phyloP scores from a whole-genome alignment of 495 filamentous ascomycete species.

The Lasiosphaeris hirsuta region DNA sequence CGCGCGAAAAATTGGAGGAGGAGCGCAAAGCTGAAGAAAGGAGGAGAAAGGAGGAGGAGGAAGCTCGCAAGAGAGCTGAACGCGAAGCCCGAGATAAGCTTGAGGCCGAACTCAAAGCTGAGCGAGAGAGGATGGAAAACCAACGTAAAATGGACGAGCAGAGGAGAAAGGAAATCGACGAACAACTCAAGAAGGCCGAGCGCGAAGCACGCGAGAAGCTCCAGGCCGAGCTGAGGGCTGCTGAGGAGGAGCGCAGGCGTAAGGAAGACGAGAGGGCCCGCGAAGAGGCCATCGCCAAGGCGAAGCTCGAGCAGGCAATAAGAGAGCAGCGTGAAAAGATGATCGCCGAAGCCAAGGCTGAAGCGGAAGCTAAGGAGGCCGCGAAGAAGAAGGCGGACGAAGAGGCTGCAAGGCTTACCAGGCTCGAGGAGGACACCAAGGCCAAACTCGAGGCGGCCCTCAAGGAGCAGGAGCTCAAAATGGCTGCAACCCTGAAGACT shows the following conservation, averaged over 20 bases:
- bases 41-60: slow-evolving; percentile 30
- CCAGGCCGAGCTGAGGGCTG: slow-evolving; percentile 31
- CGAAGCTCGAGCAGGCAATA: slow-evolving; percentile 50
- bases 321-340: slow-evolving; percentile 46
- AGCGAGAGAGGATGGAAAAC: slow-evolving; percentile 34
- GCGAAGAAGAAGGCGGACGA: slow-evolving; percentile 44
- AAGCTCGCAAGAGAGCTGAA: slow-evolving; percentile 37
- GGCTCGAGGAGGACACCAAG: slow-evolving; percentile 42
- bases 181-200: slow-evolving; percentile 37
- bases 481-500: slow-evolving; percentile 24
- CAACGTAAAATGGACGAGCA: slow-evolving; percentile 32
- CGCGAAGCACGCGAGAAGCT: slow-evolving; percentile 43
- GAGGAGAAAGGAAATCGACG: slow-evolving; percentile 32
- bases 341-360: slow-evolving; percentile 29
- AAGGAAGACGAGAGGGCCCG: slow-evolving; percentile 5
- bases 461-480: slow-evolving; percentile 35
- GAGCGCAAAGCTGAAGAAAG: slow-evolving; percentile 38
- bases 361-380: slow-evolving; percentile 39
- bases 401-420: slow-evolving; percentile 45
- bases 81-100: slow-evolving; percentile 40
- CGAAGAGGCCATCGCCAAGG: slow-evolving; percentile 34
- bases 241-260: slow-evolving; percentile 7
- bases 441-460: slow-evolving; percentile 45
- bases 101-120: slow-evolving; percentile 30
- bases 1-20: slow-evolving; percentile 34